phyloP scores from a whole-genome alignment of 306 rosid species.

The Castanea mollissima region DNA sequence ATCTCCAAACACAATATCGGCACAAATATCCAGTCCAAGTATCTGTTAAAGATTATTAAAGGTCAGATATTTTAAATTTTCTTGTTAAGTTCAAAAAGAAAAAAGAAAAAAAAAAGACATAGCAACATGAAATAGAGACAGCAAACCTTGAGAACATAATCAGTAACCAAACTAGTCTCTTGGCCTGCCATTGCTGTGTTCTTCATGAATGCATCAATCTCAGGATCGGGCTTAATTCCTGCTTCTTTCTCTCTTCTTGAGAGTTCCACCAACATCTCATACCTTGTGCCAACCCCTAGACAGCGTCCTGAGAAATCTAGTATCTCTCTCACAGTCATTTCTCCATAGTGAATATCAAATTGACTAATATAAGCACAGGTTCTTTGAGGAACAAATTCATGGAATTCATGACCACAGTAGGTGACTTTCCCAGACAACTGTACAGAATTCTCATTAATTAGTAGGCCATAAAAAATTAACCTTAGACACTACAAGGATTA shows the following conservation, averaged over 20 bases:
- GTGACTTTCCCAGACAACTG: conserved; percentile 68
- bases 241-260: conserved; percentile 61
- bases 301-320: conserved; percentile 71
- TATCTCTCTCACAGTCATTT: conserved; percentile 77
- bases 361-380: conserved; percentile 48
- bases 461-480: not conserved
- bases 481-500: not conserved
- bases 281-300: conserved; percentile 70
- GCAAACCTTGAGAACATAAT: conserved; percentile 49
- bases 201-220: conserved; percentile 76
- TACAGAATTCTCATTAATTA: not conserved
- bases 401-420: conserved; percentile 77
- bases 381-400: conserved; percentile 55
- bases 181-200: conserved; percentile 60
- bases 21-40: conserved; percentile 60
- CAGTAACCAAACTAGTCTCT: conserved; percentile 59
- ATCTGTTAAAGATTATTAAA: conserved; percentile 25
- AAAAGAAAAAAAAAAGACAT: not conserved
- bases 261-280: conserved; percentile 59
- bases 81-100: not conserved
- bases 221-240: conserved; percentile 73
- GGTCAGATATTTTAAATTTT: not conserved
- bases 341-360: conserved; percentile 56
- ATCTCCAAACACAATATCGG: conserved; percentile 53
- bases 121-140: not conserved